Evolutionary conservation across 768 basidiomycete genomes (phyloP).

Genomic region (Dacryopinax primogenitus): DNA sequence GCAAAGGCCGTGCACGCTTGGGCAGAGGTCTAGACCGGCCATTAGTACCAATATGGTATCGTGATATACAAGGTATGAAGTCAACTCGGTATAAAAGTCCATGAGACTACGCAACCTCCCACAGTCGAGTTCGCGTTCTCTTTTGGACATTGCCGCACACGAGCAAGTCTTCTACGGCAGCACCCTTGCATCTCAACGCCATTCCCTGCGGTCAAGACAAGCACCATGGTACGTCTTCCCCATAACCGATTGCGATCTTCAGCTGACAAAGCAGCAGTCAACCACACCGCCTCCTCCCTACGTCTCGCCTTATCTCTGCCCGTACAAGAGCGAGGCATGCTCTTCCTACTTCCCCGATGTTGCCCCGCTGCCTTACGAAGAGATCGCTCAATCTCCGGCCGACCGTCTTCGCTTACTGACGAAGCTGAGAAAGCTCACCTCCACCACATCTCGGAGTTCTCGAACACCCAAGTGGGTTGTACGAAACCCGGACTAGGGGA

Average conservation of each 20-base stretch:
- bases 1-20: too few relatives aligned
- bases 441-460: background rate
- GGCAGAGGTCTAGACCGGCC: too few relatives aligned
- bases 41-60: too few relatives aligned
- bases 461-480: background rate
- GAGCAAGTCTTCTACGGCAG: too few relatives aligned
- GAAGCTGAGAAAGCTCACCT: background rate
- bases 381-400: background rate
- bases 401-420: background rate
- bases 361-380: background rate
- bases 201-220: too few relatives aligned
- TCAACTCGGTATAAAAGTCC: too few relatives aligned
- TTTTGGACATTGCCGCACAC: too few relatives aligned
- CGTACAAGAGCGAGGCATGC: background rate
- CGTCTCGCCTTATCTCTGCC: background rate
- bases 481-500: background rate
- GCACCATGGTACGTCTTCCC: background rate
- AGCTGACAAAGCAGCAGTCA: background rate
- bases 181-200: too few relatives aligned
- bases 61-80: too few relatives aligned
- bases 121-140: too few relatives aligned
- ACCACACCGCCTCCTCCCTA: background rate
- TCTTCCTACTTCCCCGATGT: slow-evolving; percentile 2
- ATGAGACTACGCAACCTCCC: too few relatives aligned
- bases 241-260: background rate